Conservation (phyloP, 1,284 basidiomycete genomes). For the Peniophora sp. region DNA sequence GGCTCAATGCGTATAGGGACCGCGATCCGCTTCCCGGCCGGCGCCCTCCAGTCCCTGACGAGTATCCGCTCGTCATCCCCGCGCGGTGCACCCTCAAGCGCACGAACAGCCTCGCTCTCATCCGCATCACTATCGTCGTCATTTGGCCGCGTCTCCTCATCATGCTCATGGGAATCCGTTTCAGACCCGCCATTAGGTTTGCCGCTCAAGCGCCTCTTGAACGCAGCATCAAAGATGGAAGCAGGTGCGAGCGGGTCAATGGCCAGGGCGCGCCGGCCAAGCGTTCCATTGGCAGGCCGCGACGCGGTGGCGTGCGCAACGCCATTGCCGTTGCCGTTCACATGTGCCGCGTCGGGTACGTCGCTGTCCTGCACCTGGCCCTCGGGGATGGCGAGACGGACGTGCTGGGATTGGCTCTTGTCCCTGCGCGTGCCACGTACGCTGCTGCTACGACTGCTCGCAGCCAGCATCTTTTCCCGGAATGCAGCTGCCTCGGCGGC, state of each 20-base stretch:
- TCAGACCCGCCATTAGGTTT: too few relatives aligned
- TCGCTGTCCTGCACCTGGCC: constrained; percentile 7
- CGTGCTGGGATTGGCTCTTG: background rate
- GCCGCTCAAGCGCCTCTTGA: background rate
- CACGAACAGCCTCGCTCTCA: constrained; percentile 36
- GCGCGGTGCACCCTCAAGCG: constrained; percentile 25
- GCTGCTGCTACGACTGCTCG: background rate
- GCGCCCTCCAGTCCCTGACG: constrained; percentile 75
- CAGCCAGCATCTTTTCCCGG: constrained; percentile 63
- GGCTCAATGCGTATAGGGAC: constrained; percentile 94
- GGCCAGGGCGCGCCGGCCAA: background rate
- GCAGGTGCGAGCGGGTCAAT: constrained; percentile 1
- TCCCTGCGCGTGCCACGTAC: background rate
- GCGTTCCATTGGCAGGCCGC: background rate
- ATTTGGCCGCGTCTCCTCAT: constrained; percentile 9
- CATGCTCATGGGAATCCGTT: background rate
- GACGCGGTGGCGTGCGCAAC: background rate
- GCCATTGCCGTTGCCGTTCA: background rate
- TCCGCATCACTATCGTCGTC: constrained; percentile 26
- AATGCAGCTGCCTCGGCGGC: constrained; percentile 76
- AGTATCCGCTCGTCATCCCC: constrained; percentile 46
- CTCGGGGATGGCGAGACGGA: constrained; percentile 33
- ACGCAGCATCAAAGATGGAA: background rate
- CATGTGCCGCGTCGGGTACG: background rate
- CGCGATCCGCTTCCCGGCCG: constrained; percentile 84